Percentiles rank a stretch among this genome's conserved stretches.
Evolutionary conservation across 176 grass and related monocot species (phyloP).

Genomic region (Sorghum bicolor): Sorghum_bicolor_NCBIv3 NC_012878.2:56597001-56597500

Average conservation of each 20-base stretch:
- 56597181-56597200: conserved; percentile 5
- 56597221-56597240: background rate
- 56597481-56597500: conserved; percentile 45
- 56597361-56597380: conserved; percentile 37
- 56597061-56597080: too few species aligned
- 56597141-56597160: background rate
- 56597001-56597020: too few species aligned
- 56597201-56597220: background rate
- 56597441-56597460: conserved; percentile 54
- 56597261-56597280: background rate
- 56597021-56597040: too few species aligned
- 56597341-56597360: conserved; percentile 49
- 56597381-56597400: conserved; percentile 13
- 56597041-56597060: too few species aligned
- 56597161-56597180: background rate
- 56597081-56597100: too few species aligned
- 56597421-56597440: conserved; percentile 50
- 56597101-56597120: too few species aligned
- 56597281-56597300: background rate
- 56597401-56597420: conserved; percentile 44
- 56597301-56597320: background rate
- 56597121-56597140: too few species aligned
- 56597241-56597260: background rate
- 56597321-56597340: background rate
- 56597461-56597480: conserved; percentile 51